Conservation (phyloP, 371 early-diverging fungal species). For the Mortierella sp. region DNA sequence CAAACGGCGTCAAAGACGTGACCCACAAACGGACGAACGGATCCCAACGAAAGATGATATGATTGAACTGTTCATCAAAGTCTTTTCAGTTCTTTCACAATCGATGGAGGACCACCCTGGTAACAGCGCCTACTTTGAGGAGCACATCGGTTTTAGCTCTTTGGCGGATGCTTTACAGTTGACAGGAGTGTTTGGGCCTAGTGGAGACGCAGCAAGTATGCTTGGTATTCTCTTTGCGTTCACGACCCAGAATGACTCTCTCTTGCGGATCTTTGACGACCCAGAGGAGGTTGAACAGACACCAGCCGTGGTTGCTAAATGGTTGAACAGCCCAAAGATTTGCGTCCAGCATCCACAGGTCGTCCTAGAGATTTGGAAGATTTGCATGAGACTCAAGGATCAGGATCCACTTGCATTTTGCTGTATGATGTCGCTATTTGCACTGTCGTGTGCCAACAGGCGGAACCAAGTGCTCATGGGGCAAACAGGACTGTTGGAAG, state of each 20-base stretch:
- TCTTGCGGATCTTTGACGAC: slow-evolving; percentile 60
- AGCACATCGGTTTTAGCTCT: slow-evolving; percentile 65
- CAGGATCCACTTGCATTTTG: slow-evolving; percentile 57
- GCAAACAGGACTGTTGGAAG: slow-evolving; percentile 63
- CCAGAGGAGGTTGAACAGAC: slow-evolving; percentile 34
- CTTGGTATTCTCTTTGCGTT: slow-evolving; percentile 74
- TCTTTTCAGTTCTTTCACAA: slow-evolving; percentile 65
- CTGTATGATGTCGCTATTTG: slow-evolving; percentile 59
- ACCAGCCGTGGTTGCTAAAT: slow-evolving; percentile 49
- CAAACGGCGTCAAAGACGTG: slow-evolving; percentile 36
- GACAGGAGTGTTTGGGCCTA: slow-evolving; percentile 64
- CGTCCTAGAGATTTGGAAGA: slow-evolving; percentile 60
- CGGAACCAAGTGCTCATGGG: slow-evolving; percentile 75
- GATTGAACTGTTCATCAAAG: slow-evolving; percentile 57
- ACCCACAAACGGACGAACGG: slow-evolving; percentile 44
- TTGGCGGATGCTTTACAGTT: slow-evolving; percentile 69
- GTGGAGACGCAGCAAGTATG: slow-evolving; percentile 54
- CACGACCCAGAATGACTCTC: slow-evolving; percentile 62
- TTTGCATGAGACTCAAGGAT: slow-evolving; percentile 56
- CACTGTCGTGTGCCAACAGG: slow-evolving; percentile 64
- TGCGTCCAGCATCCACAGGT: slow-evolving; percentile 67
- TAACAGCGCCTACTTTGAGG: slow-evolving; percentile 64
- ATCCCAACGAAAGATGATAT: slow-evolving; percentile 47
- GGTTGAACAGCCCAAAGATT: slow-evolving; percentile 49
- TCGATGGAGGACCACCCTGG: slow-evolving; percentile 68